Conservation (phyloP, 2,329 filamentous ascomycete genomes). For the Botrytis sinoallii region DNA sequence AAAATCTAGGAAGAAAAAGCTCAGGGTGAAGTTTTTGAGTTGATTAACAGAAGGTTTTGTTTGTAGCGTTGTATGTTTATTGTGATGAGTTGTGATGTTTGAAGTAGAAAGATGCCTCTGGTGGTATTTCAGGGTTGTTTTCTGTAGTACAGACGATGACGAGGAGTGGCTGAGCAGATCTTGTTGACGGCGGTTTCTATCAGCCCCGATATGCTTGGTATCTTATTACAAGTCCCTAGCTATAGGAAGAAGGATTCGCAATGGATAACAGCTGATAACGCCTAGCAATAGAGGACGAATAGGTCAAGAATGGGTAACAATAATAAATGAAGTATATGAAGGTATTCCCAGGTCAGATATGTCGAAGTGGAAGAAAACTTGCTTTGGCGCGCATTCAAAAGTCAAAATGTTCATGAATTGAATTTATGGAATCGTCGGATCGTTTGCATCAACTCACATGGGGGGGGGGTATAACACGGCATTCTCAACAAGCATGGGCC, state of each 20-base stretch:
- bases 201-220: conserved; percentile 19
- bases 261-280: neutral
- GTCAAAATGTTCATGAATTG: neutral
- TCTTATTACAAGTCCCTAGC: neutral
- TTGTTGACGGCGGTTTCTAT: conserved; percentile 3
- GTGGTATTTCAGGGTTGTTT: conserved; percentile 14
- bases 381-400: conserved; percentile 6
- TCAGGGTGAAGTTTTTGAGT: neutral
- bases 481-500: neutral
- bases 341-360: conserved; percentile 2
- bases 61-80: neutral
- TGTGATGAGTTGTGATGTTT: neutral
- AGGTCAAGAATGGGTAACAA: neutral
- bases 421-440: conserved; percentile 14
- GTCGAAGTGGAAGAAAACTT: conserved; percentile 1
- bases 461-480: neutral
- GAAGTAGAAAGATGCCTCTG: conserved; percentile 5
- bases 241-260: neutral
- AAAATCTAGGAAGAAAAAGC: neutral
- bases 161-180: conserved; percentile 33
- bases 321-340: neutral
- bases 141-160: conserved; percentile 29
- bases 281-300: neutral
- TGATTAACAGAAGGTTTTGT: neutral
- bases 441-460: conserved; percentile 17